phyloP scores from a whole-genome alignment of 768 basidiomycete species.

The Tephrocybe sp. region DNA sequence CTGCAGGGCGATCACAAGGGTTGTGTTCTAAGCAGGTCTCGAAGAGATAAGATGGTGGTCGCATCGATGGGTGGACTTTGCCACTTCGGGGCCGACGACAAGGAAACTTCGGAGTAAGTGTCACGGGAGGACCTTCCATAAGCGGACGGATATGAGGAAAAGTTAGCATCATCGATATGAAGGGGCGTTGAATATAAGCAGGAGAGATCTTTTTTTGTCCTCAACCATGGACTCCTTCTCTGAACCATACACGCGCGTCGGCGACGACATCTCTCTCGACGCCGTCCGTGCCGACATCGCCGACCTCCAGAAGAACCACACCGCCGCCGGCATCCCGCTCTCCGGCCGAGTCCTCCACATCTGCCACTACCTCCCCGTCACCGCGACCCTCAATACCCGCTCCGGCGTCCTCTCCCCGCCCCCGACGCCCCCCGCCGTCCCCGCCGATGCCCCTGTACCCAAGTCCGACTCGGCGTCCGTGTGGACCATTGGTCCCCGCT shows the following conservation, averaged over 20 bases:
- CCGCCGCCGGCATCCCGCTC: slow-evolving; percentile 66
- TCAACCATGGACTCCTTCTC: slow-evolving; percentile 68
- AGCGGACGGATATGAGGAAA: slow-evolving; percentile 7
- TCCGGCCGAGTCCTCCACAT: slow-evolving; percentile 92
- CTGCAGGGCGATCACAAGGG: too few species aligned
- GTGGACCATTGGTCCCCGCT: slow-evolving; percentile 79
- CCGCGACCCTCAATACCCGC: slow-evolving; percentile 55
- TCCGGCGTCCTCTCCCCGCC: slow-evolving; percentile 70
- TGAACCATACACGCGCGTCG: slow-evolving; percentile 65
- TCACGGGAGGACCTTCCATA: slow-evolving; percentile 10
- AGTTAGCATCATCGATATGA: slow-evolving; percentile 12
- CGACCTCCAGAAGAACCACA: slow-evolving; percentile 71
- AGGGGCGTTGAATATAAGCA: slow-evolving; percentile 5
- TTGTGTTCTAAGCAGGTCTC: too few species aligned
- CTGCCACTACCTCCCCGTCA: slow-evolving; percentile 85
- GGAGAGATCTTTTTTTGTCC: neutral
- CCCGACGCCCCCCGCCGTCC: slow-evolving; percentile 67
- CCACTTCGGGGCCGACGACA: too few species aligned
- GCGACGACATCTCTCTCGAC: slow-evolving; percentile 66
- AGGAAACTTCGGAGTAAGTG: too few species aligned
- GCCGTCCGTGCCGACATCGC: slow-evolving; percentile 74
- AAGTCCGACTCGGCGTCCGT: slow-evolving; percentile 24
- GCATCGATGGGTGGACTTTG: too few species aligned
- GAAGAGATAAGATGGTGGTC: too few species aligned
- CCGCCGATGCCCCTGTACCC: slow-evolving; percentile 32